Evolutionary conservation across 2,329 filamentous ascomycete genomes (phyloP).

Genomic region (Claviceps africana): DNA sequence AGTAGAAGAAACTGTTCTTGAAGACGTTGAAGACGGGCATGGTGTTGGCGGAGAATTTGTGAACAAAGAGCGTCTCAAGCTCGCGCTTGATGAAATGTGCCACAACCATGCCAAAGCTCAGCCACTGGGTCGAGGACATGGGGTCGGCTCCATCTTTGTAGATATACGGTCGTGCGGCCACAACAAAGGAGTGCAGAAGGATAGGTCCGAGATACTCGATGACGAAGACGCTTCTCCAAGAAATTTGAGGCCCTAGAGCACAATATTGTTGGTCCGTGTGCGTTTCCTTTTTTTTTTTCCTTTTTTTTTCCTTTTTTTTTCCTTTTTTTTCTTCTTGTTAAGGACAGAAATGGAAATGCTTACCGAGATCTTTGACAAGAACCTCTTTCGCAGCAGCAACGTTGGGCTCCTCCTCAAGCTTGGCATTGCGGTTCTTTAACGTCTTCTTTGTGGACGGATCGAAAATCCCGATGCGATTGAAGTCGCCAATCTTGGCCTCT

Average conservation of each 20-base stretch:
- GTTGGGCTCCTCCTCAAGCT: slow-evolving; percentile 32
- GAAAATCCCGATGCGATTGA: slow-evolving; percentile 49
- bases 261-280: not conserved
- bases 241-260: slow-evolving; percentile 62
- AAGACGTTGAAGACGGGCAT: slow-evolving; percentile 88
- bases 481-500: slow-evolving; percentile 36
- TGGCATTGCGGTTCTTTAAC: slow-evolving; percentile 46
- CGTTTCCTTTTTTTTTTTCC: no score
- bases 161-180: slow-evolving; percentile 56
- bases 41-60: slow-evolving; percentile 87
- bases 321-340: not conserved
- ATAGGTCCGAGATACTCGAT: slow-evolving; percentile 91
- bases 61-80: slow-evolving; percentile 83
- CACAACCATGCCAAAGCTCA: slow-evolving; percentile 60
- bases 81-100: slow-evolving; percentile 92
- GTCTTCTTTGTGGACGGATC: slow-evolving; percentile 48
- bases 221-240: slow-evolving; percentile 86
- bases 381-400: slow-evolving; percentile 42
- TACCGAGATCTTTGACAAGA: slow-evolving; percentile 89
- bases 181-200: slow-evolving; percentile 64
- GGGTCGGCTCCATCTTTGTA: slow-evolving; percentile 30
- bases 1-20: slow-evolving; percentile 94
- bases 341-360: slow-evolving; percentile 10
- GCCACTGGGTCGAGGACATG: slow-evolving; percentile 54
- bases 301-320: no score